Percentiles rank a stretch among this genome's conserved stretches.
These are phyloP conservation scores for Mucor ambiguus DNA, from an alignment of 371 early-diverging fungal genomes.

Conservation along the genomic window DNA sequence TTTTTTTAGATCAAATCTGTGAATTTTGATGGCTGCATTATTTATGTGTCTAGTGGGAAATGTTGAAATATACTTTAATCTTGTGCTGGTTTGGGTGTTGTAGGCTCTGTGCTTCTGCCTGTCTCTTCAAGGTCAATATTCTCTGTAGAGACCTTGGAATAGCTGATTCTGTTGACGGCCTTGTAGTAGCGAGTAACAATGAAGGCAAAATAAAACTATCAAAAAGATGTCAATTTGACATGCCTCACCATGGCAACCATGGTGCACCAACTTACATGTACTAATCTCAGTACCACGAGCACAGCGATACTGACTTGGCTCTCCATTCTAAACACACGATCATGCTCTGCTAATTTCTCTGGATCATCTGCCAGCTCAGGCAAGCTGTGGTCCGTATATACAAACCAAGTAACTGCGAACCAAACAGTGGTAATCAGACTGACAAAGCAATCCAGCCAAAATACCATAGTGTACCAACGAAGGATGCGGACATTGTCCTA, in stretches of 20 bases:
- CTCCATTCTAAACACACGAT: slow-evolving; percentile 37
- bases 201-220: slow-evolving; percentile 49
- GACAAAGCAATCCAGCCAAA: slow-evolving; percentile 48
- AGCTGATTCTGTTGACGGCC: slow-evolving; percentile 26
- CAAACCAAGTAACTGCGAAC: slow-evolving; percentile 48
- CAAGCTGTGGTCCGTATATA: slow-evolving; percentile 47
- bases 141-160: slow-evolving; percentile 29
- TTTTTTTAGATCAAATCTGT: not conserved
- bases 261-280: slow-evolving; percentile 47
- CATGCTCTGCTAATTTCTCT: slow-evolving; percentile 28
- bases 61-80: slow-evolving; percentile 7
- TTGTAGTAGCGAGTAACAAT: slow-evolving; percentile 43
- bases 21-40: not conserved
- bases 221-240: not conserved
- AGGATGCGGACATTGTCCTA: slow-evolving; percentile 28
- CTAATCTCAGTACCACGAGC: slow-evolving; percentile 33
- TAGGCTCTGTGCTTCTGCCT: not conserved
- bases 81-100: slow-evolving; percentile 14
- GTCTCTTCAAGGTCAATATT: slow-evolving; percentile 21
- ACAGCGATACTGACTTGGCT: slow-evolving; percentile 46
- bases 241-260: not conserved
- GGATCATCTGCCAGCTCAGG: slow-evolving; percentile 39
- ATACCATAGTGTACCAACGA: slow-evolving; percentile 46
- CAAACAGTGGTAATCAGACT: slow-evolving; percentile 35
- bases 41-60: not conserved